A percentile compares a stretch with the other conserved stretches of the same genome.
phyloP scores from a whole-genome alignment of 176 grass and related monocot species.

The Themeda triandra region DNA sequence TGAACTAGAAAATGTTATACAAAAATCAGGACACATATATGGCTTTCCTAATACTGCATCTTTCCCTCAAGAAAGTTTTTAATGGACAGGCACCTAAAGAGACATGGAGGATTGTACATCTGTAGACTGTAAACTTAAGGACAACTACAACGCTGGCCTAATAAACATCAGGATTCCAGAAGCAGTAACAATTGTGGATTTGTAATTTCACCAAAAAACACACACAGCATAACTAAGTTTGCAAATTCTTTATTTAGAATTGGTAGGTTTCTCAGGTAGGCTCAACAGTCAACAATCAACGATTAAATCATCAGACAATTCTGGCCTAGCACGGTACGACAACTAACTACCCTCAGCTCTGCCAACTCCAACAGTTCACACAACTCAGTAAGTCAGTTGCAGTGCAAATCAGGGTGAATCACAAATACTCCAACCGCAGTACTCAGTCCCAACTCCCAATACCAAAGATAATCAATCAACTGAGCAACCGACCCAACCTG shows the following conservation, averaged over 20 bases:
- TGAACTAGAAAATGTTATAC: conserved; percentile 10
- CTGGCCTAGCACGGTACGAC: neutral
- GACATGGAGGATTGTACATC: neutral
- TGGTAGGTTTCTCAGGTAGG: neutral
- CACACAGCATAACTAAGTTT: neutral
- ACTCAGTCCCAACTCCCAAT: neutral
- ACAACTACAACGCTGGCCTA: neutral
- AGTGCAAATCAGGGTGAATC: neutral
- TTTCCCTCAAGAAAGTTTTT: neutral
- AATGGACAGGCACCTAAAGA: neutral
- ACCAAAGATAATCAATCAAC: conserved; percentile 4
- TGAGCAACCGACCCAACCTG: conserved; percentile 41
- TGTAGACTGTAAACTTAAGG: neutral
- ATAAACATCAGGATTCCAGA: neutral
- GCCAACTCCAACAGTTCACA: neutral
- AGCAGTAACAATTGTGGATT: neutral
- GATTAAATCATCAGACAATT: neutral
- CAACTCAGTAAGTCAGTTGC: neutral
- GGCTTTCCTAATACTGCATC: neutral
- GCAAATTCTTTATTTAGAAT: neutral
- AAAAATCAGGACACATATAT: neutral
- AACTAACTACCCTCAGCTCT: neutral
- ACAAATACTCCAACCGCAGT: neutral
- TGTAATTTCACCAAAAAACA: neutral
- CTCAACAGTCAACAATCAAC: neutral